Percentiles rank a stretch among this genome's conserved stretches.
Conservation (phyloP, 2,329 filamentous ascomycete genomes). For the Fusarium incarnatum region DNA sequence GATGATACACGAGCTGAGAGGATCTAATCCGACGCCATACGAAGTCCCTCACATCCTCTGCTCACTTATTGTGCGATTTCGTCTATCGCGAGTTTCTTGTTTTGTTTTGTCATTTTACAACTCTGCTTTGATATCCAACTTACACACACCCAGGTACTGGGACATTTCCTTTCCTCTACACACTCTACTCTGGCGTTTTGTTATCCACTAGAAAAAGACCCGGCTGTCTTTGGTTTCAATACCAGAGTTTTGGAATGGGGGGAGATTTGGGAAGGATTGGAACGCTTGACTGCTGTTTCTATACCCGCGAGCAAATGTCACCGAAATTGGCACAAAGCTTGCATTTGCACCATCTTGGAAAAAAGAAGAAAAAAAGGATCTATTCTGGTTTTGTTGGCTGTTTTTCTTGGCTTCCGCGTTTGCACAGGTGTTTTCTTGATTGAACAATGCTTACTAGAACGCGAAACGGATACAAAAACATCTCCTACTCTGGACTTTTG, state of each 20-base stretch:
- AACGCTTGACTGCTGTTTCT: conserved; percentile 38
- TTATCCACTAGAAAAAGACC: conserved; percentile 23
- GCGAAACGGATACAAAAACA: conserved; percentile 42
- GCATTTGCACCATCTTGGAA: conserved; percentile 40
- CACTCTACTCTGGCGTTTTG: conserved; percentile 44
- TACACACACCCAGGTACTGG: conserved; percentile 29
- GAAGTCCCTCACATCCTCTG: conserved; percentile 45
- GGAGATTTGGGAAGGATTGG: conserved; percentile 33
- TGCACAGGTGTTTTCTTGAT: conserved; percentile 39
- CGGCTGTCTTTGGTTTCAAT: conserved; percentile 33
- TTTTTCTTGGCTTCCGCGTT: conserved; percentile 37
- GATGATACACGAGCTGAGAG: conserved; percentile 58
- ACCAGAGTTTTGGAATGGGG: conserved; percentile 18
- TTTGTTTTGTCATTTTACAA: conserved; percentile 38
- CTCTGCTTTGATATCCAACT: conserved; percentile 45
- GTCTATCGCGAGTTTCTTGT: conserved; percentile 27
- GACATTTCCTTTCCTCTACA: conserved; percentile 26
- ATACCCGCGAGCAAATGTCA: conserved; percentile 39
- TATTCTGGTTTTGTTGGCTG: conserved; percentile 24
- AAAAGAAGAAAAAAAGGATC: conserved; percentile 42
- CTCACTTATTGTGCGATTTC: conserved; percentile 46
- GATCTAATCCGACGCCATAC: conserved; percentile 48
- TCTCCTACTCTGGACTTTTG: conserved; percentile 37
- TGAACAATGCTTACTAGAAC: conserved; percentile 39
- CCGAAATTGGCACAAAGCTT: conserved; percentile 36